Conservation (phyloP, 2,329 filamentous ascomycete genomes). For the Amesomyces nigricolor region DNA sequence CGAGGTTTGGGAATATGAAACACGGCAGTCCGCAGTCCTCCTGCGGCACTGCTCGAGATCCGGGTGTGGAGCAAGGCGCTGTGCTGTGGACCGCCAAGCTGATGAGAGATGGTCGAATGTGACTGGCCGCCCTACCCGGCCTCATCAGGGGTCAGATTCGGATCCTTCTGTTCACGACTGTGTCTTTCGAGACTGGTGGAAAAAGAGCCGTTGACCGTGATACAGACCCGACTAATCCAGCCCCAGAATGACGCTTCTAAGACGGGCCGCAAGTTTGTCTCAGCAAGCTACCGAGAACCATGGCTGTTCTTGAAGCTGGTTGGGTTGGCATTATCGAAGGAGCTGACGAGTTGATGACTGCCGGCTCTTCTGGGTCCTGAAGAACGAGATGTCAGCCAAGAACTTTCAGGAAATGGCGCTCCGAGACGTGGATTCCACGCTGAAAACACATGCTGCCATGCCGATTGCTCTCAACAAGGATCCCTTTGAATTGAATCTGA, state of each 20-base stretch:
- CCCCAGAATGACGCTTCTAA: too few species aligned
- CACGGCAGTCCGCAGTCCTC: conserved; percentile 15
- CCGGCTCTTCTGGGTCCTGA: too few species aligned
- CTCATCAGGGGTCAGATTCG: background rate
- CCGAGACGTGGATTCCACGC: background rate
- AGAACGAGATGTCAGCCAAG: too few species aligned
- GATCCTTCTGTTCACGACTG: background rate
- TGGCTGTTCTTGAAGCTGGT: too few species aligned
- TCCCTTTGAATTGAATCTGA: background rate
- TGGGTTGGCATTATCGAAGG: background rate
- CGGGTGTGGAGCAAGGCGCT: background rate
- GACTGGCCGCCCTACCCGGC: conserved; percentile 5
- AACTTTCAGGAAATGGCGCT: too few species aligned
- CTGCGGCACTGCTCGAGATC: conserved; percentile 15
- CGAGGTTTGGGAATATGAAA: conserved; percentile 18
- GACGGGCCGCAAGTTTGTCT: too few species aligned
- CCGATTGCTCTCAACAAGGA: too few species aligned
- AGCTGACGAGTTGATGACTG: background rate
- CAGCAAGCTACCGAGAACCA: too few species aligned
- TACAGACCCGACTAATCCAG: too few species aligned
- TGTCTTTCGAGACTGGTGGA: too few species aligned
- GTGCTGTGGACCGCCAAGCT: conserved; percentile 2
- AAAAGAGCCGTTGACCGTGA: too few species aligned
- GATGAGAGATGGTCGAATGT: background rate
- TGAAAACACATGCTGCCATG: background rate